Conservation (phyloP, 768 basidiomycete genomes). For the Tylopilus sp. region DNA sequence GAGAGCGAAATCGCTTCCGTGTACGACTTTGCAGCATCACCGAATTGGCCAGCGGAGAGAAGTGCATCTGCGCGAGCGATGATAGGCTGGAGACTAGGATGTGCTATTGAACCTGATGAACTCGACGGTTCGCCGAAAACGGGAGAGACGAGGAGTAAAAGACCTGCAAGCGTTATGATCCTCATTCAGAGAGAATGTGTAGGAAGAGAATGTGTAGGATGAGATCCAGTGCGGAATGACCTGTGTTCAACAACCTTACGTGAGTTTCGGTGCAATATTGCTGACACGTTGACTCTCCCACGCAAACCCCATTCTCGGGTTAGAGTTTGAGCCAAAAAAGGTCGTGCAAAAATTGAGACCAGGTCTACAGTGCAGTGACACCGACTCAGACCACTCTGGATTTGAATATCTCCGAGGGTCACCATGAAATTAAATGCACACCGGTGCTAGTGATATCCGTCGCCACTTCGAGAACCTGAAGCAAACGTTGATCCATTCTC, state of each 20-base stretch:
- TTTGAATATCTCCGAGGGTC: too few relatives aligned
- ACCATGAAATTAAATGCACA: too few relatives aligned
- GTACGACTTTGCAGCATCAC: constrained; percentile 77
- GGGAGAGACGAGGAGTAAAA: constrained; percentile 26
- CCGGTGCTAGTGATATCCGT: too few relatives aligned
- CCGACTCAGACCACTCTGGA: too few relatives aligned
- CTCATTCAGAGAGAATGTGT: constrained; percentile 20
- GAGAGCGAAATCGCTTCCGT: constrained; percentile 76
- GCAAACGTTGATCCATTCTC: too few relatives aligned
- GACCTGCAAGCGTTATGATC: constrained; percentile 19
- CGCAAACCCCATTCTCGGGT: constrained; percentile 20
- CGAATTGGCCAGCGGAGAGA: constrained; percentile 72
- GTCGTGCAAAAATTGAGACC: too few relatives aligned
- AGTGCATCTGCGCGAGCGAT: constrained; percentile 68
- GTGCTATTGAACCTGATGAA: constrained; percentile 35
- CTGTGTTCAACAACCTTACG: too few relatives aligned
- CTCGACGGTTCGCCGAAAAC: constrained; percentile 21
- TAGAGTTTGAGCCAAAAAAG: constrained; percentile 18
- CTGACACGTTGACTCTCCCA: constrained; percentile 27
- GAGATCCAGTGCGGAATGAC: too few relatives aligned
- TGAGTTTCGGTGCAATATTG: too few relatives aligned
- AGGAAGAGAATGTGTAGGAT: too few relatives aligned
- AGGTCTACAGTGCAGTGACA: too few relatives aligned
- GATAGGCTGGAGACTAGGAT: constrained; percentile 69
- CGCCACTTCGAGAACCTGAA: too few relatives aligned